These are phyloP conservation scores for Trypanosoma platydactyli DNA, from an alignment of 208 protist species.

Conservation along the genomic window DNA sequence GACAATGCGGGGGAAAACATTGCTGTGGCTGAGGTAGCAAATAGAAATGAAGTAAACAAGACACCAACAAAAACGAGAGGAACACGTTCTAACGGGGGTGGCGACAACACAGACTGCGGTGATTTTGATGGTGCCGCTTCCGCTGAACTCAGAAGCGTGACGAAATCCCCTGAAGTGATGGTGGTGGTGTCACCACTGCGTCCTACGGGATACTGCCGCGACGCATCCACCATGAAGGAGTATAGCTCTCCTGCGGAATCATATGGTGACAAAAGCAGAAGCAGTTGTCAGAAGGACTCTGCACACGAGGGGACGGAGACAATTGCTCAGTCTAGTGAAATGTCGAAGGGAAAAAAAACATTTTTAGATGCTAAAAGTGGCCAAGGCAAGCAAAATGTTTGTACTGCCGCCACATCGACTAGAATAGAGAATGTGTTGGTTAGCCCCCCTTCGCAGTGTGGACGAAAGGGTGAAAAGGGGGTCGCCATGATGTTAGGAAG, in stretches of 20 bases:
- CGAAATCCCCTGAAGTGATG: slow-evolving; percentile 7
- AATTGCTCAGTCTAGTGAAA: neutral
- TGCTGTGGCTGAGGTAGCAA: too few relatives aligned
- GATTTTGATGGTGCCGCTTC: neutral
- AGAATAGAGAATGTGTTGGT: neutral
- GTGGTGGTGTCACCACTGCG: slow-evolving; percentile 8
- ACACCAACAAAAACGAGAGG: neutral
- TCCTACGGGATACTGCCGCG: neutral
- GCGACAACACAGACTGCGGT: neutral
- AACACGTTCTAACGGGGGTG: neutral
- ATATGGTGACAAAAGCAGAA: neutral
- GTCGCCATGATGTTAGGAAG: neutral
- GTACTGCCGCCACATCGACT: neutral
- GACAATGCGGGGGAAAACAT: too few relatives aligned
- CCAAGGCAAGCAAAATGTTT: neutral
- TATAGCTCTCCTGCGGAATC: neutral
- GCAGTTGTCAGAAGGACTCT: too few relatives aligned
- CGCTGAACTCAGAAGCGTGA: neutral
- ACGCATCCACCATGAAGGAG: slow-evolving; percentile 12
- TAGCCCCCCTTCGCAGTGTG: too few relatives aligned
- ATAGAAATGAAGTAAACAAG: neutral
- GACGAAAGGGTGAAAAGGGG: neutral
- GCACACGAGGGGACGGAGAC: neutral
- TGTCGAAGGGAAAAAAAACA: neutral
- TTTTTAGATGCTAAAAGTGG: neutral